These are phyloP conservation scores for Iris macrosiphon DNA, from an alignment of 106 monocot species.

Conservation along the genomic window DNA sequence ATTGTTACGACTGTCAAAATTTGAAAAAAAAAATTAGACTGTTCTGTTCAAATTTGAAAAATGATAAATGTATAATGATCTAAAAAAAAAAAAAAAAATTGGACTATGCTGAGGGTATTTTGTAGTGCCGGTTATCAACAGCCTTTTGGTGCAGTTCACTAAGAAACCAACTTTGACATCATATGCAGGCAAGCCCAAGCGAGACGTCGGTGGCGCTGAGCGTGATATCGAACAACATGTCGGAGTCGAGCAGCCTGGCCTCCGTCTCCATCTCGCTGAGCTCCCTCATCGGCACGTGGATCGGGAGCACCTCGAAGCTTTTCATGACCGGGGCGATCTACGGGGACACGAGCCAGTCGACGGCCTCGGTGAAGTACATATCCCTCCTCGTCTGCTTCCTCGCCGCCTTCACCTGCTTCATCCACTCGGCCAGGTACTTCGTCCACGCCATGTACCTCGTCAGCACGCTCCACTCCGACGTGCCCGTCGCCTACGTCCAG, in stretches of 20 bases:
- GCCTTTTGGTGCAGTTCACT: no score
- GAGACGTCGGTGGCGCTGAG: slow-evolving; percentile 31
- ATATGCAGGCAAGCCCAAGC: slow-evolving; percentile 24
- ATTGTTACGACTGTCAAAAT: no score
- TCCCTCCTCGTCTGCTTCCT: slow-evolving; percentile 63
- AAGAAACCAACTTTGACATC: no score
- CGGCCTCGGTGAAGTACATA: slow-evolving; percentile 51
- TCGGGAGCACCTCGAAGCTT: slow-evolving; percentile 32
- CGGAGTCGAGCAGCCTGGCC: slow-evolving; percentile 47
- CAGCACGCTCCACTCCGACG: slow-evolving; percentile 52
- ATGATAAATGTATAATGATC: no score
- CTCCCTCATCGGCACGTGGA: slow-evolving; percentile 67
- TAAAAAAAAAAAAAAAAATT: no score
- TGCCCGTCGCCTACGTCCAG: slow-evolving; percentile 56
- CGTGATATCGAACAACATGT: slow-evolving; percentile 46
- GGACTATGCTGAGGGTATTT: no score
- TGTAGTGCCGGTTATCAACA: no score
- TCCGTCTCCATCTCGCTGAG: slow-evolving; percentile 59
- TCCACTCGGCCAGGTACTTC: slow-evolving; percentile 54
- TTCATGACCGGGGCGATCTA: slow-evolving; percentile 40
- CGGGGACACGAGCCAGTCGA: slow-evolving; percentile 40
- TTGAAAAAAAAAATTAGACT: no score
- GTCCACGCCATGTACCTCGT: slow-evolving; percentile 68
- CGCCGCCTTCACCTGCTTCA: slow-evolving; percentile 53
- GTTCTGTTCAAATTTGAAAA: no score